Percentiles rank a stretch among this genome's conserved stretches.
phyloP scores from a whole-genome alignment of 202 grass and related monocot genomes.

The Panicum virgatum region DNA sequence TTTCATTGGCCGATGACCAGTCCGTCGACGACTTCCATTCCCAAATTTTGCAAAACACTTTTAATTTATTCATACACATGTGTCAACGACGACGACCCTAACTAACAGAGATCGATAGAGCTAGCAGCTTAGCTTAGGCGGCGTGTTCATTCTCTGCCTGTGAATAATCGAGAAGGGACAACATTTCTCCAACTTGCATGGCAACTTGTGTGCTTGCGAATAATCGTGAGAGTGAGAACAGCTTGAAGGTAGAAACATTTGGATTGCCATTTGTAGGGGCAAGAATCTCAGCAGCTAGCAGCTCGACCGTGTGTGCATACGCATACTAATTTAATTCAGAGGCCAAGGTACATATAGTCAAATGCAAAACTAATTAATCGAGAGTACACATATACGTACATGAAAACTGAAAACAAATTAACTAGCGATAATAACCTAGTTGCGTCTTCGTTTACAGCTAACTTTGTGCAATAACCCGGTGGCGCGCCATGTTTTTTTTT shows the following conservation, averaged over 20 bases:
- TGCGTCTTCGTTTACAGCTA: not conserved
- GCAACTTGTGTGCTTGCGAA: not conserved
- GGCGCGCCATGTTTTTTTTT: too few species aligned
- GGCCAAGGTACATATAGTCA: too few species aligned
- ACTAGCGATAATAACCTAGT: too few species aligned
- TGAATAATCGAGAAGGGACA: not conserved
- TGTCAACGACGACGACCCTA: not conserved
- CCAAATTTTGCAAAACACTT: not conserved
- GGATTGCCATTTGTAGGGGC: too few species aligned
- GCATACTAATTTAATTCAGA: too few species aligned
- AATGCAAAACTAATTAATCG: too few species aligned
- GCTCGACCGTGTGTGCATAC: too few species aligned
- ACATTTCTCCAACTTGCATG: not conserved
- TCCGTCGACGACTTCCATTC: not conserved
- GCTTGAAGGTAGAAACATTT: not conserved
- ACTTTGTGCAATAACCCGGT: too few species aligned
- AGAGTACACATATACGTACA: too few species aligned
- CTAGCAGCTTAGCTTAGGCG: not conserved
- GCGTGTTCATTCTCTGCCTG: not conserved
- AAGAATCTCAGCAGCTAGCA: too few species aligned
- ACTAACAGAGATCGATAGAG: not conserved
- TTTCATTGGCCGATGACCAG: not conserved
- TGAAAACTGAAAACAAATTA: too few species aligned
- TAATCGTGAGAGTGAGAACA: not conserved
- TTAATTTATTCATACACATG: not conserved